Evolutionary conservation across 805 yeast species (phyloP).

Genomic region (Metschnikowia chrysomelidarum): DNA sequence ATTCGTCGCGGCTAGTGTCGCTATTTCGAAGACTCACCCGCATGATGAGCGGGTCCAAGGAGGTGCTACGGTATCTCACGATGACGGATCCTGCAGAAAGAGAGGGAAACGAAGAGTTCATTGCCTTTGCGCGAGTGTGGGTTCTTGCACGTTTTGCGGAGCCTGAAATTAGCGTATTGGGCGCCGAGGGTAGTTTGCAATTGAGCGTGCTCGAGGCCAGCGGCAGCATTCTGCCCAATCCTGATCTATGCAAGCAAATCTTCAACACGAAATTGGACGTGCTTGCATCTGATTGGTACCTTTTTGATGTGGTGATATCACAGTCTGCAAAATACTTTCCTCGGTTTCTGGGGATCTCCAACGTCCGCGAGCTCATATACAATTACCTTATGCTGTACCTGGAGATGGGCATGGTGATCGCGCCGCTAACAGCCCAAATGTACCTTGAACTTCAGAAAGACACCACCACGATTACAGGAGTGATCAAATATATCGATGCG

Average conservation of each 20-base stretch:
- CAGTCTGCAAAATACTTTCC: conserved; percentile 12
- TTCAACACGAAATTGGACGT: conserved; percentile 5
- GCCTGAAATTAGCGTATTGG: conserved; percentile 12
- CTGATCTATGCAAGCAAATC: conserved; percentile 4
- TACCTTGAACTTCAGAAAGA: conserved; percentile 7
- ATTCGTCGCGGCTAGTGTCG: background rate
- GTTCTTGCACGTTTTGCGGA: conserved; percentile 13
- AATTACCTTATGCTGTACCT: conserved; percentile 15
- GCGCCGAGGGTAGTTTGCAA: conserved; percentile 11
- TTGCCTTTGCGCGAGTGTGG: conserved; percentile 19
- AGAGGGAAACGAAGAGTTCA: conserved; percentile 8
- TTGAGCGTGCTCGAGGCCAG: conserved; percentile 3
- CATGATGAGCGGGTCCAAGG: conserved; percentile 5
- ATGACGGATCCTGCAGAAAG: conserved; percentile 7
- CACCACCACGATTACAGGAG: conserved; percentile 9
- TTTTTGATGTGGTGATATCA: conserved; percentile 6
- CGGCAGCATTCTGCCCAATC: conserved; percentile 15
- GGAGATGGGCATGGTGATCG: conserved; percentile 9
- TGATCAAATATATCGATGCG: conserved; percentile 8
- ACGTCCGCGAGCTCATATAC: conserved; percentile 12
- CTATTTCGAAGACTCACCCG: conserved; percentile 8
- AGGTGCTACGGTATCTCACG: conserved; percentile 9
- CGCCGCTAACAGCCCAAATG: conserved; percentile 10
- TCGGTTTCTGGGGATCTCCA: conserved; percentile 11
- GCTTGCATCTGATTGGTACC: conserved; percentile 5